A percentile compares a stretch with the other conserved stretches of the same genome.
These are phyloP conservation scores for Colletotrichum lini DNA, from an alignment of 2,329 filamentous ascomycete genomes.

Conservation along the genomic window DNA sequence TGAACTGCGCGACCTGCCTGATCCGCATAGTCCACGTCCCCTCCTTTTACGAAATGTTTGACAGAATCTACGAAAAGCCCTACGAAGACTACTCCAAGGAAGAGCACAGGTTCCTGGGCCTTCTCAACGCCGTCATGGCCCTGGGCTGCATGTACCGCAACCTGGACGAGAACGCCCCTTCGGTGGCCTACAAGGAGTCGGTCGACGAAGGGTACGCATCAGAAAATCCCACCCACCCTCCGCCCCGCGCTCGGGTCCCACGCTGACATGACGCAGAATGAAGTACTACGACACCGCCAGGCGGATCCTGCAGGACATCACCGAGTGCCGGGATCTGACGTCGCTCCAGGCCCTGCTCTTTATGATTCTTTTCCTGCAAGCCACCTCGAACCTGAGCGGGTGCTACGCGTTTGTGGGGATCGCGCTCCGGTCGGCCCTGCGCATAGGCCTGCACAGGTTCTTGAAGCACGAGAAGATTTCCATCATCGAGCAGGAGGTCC, in stretches of 20 bases:
- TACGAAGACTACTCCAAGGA: constrained; percentile 73
- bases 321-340: constrained; percentile 79
- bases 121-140: constrained; percentile 79
- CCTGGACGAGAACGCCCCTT: constrained; percentile 67
- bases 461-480: constrained; percentile 74
- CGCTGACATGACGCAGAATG: constrained; percentile 64
- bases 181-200: constrained; percentile 63
- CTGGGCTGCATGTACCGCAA: constrained; percentile 80
- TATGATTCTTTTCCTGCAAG: constrained; percentile 86
- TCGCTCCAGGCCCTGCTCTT: constrained; percentile 84
- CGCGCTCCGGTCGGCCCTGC: constrained; percentile 80
- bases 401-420: constrained; percentile 88
- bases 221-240: neutral
- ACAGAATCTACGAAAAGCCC: constrained; percentile 81
- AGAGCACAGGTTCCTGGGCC: constrained; percentile 78
- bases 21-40: constrained; percentile 84
- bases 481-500: constrained; percentile 74
- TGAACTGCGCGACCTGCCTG: constrained; percentile 71
- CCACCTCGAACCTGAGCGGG: constrained; percentile 82
- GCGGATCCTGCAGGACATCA: constrained; percentile 74
- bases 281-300: constrained; percentile 82
- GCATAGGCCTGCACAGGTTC: constrained; percentile 83
- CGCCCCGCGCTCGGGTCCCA: neutral
- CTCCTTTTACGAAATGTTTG: constrained; percentile 82
- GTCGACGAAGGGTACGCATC: constrained; percentile 70